Percentiles rank a stretch among this genome's conserved stretches.
Evolutionary conservation across 179 eudicot species (phyloP).

Genomic region (Silene coronaria): DNA sequence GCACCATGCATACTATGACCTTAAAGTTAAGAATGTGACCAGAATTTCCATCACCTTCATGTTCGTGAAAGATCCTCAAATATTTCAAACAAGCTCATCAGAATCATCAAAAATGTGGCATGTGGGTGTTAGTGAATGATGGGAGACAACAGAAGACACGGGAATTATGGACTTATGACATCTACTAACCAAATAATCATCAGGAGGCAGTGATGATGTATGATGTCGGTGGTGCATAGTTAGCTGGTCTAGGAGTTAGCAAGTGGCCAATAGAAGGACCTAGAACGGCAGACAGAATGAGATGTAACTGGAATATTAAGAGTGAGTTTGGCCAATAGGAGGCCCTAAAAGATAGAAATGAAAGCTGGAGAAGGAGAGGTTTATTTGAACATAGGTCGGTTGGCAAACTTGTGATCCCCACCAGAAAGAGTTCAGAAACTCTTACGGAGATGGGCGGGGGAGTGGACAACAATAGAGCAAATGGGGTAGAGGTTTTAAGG

Average conservation of each 20-base stretch:
- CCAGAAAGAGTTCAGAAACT: not conserved
- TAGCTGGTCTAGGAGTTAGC: not conserved
- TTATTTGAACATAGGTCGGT: not conserved
- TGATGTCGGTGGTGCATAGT: not conserved
- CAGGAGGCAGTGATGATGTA: not conserved
- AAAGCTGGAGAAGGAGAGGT: not conserved
- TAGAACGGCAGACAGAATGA: not conserved
- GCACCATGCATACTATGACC: not conserved
- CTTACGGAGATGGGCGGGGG: not conserved
- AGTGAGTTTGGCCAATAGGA: not conserved
- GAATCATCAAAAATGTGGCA: not conserved
- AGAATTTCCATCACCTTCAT: not conserved
- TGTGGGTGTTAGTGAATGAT: not conserved
- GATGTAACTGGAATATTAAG: not conserved
- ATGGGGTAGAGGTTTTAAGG: not conserved
- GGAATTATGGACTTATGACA: not conserved
- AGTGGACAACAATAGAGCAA: not conserved
- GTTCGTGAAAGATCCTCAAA: not conserved
- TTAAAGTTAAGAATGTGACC: not conserved
- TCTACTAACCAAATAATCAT: slow-evolving; percentile 2
- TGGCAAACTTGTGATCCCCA: not conserved
- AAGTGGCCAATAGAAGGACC: not conserved
- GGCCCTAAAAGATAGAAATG: not conserved
- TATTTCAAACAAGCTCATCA: not conserved
- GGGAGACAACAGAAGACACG: not conserved